Evolutionary conservation across 1,139 yeast genomes (phyloP), one percentile per base, ranked within the genome.

Genomic region (Sugiyamaella xylanicola): DNA sequence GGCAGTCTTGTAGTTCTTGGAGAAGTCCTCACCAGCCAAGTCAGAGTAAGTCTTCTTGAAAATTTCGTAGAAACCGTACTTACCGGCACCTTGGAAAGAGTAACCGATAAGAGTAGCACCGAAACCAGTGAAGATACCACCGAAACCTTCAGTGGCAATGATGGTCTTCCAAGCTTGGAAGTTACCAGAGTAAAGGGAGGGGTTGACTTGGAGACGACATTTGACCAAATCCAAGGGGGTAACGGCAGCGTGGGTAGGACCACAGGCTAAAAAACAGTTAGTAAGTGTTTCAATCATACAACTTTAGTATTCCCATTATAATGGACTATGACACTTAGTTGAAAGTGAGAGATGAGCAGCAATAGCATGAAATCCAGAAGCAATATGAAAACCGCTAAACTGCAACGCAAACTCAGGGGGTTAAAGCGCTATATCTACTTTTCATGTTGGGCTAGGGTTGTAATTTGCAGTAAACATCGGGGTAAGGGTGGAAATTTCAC

Each of bases 51-150:
- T 77, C 73, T 87, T 83, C 75, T 92, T 92, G 80, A 91, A 92
- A 66, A 77, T 80, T 74, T 92, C 97, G 74, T 92, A 92, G 73
- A 90, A 86, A 46, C 98, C 97, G 74, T 91, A 92, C 75, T 92
- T 92, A 67, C 96, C 96, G 57, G 96, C 96, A 67, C 98, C 97
- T 75, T 92, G 98, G 66, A 90, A 76, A 13, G 96, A 85, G 75
- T 92, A 92, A 44, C 97, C 97, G 60, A 91, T 79, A 62, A 87
- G 82, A 3, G 97, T 92, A 47, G 97, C 97, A 47, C 96, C 95
- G 63, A 89, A 70, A 65, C 97, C 97, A 17, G 95, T 86, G 73
- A 83, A 86, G 57, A 91, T 77, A 53, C 89, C 91, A 57, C 82
- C 83, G 50, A 77, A 53, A 39, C 98, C 97, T 70, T 83, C 86